Conservation (phyloP, 331 rosid genomes). For the Rosa hybrid region DNA sequence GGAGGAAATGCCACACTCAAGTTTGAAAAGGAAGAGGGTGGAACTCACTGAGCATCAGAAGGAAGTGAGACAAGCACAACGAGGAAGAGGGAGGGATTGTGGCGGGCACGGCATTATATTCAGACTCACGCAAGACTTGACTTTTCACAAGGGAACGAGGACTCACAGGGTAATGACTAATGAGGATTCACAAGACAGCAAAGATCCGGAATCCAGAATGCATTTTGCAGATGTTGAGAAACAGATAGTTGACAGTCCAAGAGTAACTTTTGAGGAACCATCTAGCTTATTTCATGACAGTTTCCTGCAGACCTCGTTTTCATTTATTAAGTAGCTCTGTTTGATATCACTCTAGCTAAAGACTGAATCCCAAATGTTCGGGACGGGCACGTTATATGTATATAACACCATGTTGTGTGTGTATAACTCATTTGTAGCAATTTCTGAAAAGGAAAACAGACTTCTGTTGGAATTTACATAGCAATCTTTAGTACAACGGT, state of each 20-base stretch:
- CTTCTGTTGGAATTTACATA: background rate
- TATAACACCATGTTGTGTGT: background rate
- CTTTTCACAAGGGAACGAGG: constrained; percentile 61
- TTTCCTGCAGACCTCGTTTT: background rate
- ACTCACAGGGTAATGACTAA: constrained; percentile 53
- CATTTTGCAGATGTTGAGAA: constrained; percentile 49
- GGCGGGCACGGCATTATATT: constrained; percentile 71
- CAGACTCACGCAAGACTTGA: constrained; percentile 68
- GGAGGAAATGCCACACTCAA: constrained; percentile 21
- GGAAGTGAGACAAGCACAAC: constrained; percentile 80
- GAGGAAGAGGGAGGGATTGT: constrained; percentile 63
- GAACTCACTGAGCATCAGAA: constrained; percentile 77
- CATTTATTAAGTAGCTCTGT: background rate
- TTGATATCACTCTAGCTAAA: background rate
- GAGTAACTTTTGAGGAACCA: background rate
- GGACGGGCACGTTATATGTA: background rate
- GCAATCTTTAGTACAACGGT: too few species aligned
- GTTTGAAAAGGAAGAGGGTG: constrained; percentile 51
- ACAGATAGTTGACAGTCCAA: constrained; percentile 33
- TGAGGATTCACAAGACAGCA: constrained; percentile 71
- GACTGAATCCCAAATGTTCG: constrained; percentile 2
- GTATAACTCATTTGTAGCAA: background rate
- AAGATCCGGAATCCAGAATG: constrained; percentile 56
- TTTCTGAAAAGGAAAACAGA: too few species aligned
- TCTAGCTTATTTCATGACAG: background rate